Percentiles rank a stretch among this genome's conserved stretches.
These are phyloP conservation scores for Rhodotorula taiwanensis DNA, from an alignment of 768 basidiomycete genomes.

Conservation along the genomic window DNA sequence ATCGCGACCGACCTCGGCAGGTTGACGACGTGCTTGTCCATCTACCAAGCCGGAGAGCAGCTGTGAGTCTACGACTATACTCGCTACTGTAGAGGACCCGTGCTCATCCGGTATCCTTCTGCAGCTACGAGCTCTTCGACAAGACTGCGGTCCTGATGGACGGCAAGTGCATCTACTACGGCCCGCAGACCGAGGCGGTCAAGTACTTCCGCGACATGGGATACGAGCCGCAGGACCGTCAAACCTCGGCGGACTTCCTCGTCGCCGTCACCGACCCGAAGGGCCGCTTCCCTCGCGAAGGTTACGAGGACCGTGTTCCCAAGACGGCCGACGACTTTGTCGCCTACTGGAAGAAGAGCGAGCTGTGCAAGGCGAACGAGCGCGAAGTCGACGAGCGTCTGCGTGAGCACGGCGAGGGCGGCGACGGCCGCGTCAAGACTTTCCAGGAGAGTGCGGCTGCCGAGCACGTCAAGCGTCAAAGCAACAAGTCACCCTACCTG, in stretches of 20 bases:
- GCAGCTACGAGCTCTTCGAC: conserved; percentile 57
- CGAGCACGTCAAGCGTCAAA: conserved; percentile 46
- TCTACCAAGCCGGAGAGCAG: conserved; percentile 63
- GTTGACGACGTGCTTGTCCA: conserved; percentile 42
- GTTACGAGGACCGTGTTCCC: conserved; percentile 48
- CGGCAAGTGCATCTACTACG: conserved; percentile 70
- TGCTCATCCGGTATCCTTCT: not conserved
- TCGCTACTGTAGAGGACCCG: no score
- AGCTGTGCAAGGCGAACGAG: conserved; percentile 41
- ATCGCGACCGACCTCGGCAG: conserved; percentile 72
- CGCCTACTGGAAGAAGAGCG: conserved; percentile 48
- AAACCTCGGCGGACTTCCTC: conserved; percentile 46
- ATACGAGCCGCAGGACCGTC: conserved; percentile 45
- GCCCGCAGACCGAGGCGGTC: conserved; percentile 59
- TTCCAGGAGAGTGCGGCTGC: conserved; percentile 45
- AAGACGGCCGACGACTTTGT: conserved; percentile 49
- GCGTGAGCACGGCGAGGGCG: conserved; percentile 44
- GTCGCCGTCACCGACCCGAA: conserved; percentile 60
- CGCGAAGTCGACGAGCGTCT: conserved; percentile 40
- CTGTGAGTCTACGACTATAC: no score
- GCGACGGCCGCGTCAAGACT: conserved; percentile 34
- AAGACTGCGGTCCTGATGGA: conserved; percentile 73
- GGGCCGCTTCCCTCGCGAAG: conserved; percentile 48
- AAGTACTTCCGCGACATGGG: conserved; percentile 66
- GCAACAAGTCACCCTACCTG: conserved; percentile 48